Base-by-base conservation (phyloP, 495 filamentous ascomycete species). In the Lophiostoma macrostomum region DNA sequence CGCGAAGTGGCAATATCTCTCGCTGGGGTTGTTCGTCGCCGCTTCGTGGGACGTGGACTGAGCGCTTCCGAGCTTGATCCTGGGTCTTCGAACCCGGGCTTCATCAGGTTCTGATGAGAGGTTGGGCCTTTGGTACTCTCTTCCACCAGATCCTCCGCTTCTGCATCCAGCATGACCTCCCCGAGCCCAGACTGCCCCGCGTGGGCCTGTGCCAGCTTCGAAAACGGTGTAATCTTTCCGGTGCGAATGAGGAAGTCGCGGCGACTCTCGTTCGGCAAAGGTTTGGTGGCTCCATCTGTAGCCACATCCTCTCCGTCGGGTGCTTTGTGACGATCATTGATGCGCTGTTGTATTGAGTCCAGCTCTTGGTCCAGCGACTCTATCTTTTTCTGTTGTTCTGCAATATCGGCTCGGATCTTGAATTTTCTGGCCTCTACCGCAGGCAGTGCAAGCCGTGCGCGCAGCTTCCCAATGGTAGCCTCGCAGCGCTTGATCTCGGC, bases 181-280 rank as follows among this genome's bases (percentile, higher is more conserved):
- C 81, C 79, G 5, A 93, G 73, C 41, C 80, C 81, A 14, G 82
- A 78, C 5, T 78, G 71, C 1, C 78, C 80, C 31, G 74, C 72
- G 25, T 74, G 75, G 35, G 76, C 75, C 61, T 64, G 49, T 28
- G 58, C 66, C 59, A 91, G 77, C 43, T 82, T 83, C 2, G 90
- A 85, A 52, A 98, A 97, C 0, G 93, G 93, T 0, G 93, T 98
- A 60, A 98, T 98, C 69, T 97, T 96, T 44, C 93, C 93, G 0
- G 91, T 98, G 5, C 93, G 80, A 28, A 98, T 91, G 40, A 98
- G 78, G 66, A 88, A 97, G 24, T 94, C 90, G 39, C 91, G 80
- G 43, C 87, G 81, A 12, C 78, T 89, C 71, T 97, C 93, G 59
- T 85, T 83, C 13, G 87, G 81, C 52, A 90, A 67, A 44, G 78